A percentile compares a stretch with the other conserved stretches of the same genome.
Conservation (phyloP, 2,329 filamentous ascomycete species). For the Lasiodiplodia theobromae region DNA sequence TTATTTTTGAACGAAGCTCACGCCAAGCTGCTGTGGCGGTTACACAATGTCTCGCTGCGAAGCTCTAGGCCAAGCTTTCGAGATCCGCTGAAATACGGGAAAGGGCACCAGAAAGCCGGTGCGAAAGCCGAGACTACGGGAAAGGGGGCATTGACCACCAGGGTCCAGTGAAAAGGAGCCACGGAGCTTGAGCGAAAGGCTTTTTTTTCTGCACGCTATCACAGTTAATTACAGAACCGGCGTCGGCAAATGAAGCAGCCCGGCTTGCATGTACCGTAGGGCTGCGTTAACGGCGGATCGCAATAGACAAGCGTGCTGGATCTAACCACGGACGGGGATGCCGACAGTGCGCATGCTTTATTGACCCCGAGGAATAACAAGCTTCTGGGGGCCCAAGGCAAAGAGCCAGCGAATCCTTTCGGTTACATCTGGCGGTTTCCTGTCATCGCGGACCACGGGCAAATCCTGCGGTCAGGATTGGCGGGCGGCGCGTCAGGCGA, state of each 20-base stretch:
- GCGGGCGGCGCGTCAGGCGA: no score
- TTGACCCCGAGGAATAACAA: not conserved
- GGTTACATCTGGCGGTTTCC: not conserved
- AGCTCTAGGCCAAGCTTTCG: conserved; percentile 22
- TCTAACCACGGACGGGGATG: not conserved
- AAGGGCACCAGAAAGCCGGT: not conserved
- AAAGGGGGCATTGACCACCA: not conserved
- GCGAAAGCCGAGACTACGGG: not conserved
- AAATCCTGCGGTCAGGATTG: not conserved
- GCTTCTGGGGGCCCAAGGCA: not conserved
- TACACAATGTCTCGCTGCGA: not conserved
- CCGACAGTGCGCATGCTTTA: not conserved
- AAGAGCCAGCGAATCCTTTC: not conserved
- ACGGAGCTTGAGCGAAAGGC: not conserved
- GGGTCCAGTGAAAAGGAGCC: not conserved
- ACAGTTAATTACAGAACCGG: not conserved
- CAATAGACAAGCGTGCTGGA: not conserved
- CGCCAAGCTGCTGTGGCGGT: not conserved
- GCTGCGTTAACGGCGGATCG: conserved; percentile 7
- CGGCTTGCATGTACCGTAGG: not conserved
- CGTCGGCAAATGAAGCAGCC: not conserved
- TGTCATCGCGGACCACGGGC: not conserved
- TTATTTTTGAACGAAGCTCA: not conserved
- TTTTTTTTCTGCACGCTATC: not conserved
- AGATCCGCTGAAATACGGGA: not conserved